Evolutionary conservation across 371 early-diverging fungal species (phyloP).

Genomic region (Mucor piriformis): DNA sequence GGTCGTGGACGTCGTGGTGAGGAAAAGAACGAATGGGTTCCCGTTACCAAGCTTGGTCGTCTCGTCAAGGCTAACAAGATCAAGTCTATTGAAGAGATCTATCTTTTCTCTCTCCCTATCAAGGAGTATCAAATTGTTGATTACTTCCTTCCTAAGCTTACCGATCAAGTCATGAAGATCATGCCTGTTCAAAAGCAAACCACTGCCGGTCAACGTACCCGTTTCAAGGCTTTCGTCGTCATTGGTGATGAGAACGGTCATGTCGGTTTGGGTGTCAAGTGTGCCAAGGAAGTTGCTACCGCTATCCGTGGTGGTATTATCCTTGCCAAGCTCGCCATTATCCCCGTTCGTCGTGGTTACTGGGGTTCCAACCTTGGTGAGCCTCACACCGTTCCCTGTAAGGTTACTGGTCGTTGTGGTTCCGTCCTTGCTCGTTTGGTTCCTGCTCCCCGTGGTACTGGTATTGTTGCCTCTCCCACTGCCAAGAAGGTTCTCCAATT

Average conservation of each 20-base stretch:
- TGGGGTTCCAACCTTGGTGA: slow-evolving; percentile 98
- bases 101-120: slow-evolving; percentile 97
- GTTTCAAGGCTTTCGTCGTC: slow-evolving; percentile 99
- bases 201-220: slow-evolving; percentile 99
- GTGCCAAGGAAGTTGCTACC: slow-evolving; percentile 99
- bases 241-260: slow-evolving; percentile 98
- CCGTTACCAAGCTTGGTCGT: slow-evolving; percentile 98
- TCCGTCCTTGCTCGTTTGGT: slow-evolving; percentile 92
- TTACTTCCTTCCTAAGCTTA: slow-evolving; percentile 93
- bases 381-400: slow-evolving; percentile 99
- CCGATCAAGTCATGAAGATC: slow-evolving; percentile 99
- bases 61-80: slow-evolving; percentile 94
- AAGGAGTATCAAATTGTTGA: slow-evolving; percentile 99
- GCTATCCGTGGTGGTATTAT: slow-evolving; percentile 99
- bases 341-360: slow-evolving; percentile 99
- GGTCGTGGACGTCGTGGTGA: slow-evolving; percentile 85
- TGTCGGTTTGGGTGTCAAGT: slow-evolving; percentile 99
- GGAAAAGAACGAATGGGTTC: slow-evolving; percentile 90
- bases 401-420: slow-evolving; percentile 99
- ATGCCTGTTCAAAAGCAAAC: slow-evolving; percentile 99
- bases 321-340: slow-evolving; percentile 97
- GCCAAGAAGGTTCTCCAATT: slow-evolving; percentile 98
- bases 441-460: slow-evolving; percentile 68
- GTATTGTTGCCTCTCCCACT: slow-evolving; percentile 96
- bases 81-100: slow-evolving; percentile 95